phyloP scores from a whole-genome alignment of 2,329 filamentous ascomycete genomes.

The Talaromyces albobiverticillius region DNA sequence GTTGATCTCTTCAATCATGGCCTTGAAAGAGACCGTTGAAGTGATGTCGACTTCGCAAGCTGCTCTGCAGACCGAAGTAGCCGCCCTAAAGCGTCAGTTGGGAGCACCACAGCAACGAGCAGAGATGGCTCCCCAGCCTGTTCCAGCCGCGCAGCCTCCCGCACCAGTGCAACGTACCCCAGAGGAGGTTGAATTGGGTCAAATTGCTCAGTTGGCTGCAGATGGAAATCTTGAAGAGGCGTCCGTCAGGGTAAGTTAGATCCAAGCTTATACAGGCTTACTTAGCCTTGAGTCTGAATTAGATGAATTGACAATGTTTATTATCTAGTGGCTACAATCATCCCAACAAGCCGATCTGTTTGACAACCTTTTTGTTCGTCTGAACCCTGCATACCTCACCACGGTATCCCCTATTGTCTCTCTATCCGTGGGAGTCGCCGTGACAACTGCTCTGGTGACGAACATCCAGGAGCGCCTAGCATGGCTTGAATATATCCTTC shows the following conservation, averaged over 20 bases:
- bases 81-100: slow-evolving; percentile 33
- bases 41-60: slow-evolving; percentile 43
- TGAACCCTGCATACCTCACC: slow-evolving; percentile 56
- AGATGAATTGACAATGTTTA: slow-evolving; percentile 19
- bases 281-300: neutral
- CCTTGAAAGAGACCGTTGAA: slow-evolving; percentile 52
- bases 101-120: slow-evolving; percentile 2
- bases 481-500: slow-evolving; percentile 58
- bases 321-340: slow-evolving; percentile 59
- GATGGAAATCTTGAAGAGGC: slow-evolving; percentile 43
- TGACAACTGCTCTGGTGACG: slow-evolving; percentile 55
- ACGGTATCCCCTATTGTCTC: slow-evolving; percentile 57
- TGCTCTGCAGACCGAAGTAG: slow-evolving; percentile 40
- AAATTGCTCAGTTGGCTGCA: slow-evolving; percentile 41
- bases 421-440: slow-evolving; percentile 61
- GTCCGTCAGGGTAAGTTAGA: slow-evolving; percentile 40
- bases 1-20: slow-evolving; percentile 53
- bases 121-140: slow-evolving; percentile 20
- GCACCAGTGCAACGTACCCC: slow-evolving; percentile 23
- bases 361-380: slow-evolving; percentile 58
- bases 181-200: slow-evolving; percentile 41
- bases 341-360: slow-evolving; percentile 58
- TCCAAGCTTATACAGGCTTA: neutral
- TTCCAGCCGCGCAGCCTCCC: slow-evolving; percentile 16
- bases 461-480: slow-evolving; percentile 54